Percentiles rank a stretch among this genome's conserved stretches.
These are phyloP conservation scores for Termitomyces sp. DNA, from an alignment of 768 basidiomycete species.

Conservation along the genomic window DNA sequence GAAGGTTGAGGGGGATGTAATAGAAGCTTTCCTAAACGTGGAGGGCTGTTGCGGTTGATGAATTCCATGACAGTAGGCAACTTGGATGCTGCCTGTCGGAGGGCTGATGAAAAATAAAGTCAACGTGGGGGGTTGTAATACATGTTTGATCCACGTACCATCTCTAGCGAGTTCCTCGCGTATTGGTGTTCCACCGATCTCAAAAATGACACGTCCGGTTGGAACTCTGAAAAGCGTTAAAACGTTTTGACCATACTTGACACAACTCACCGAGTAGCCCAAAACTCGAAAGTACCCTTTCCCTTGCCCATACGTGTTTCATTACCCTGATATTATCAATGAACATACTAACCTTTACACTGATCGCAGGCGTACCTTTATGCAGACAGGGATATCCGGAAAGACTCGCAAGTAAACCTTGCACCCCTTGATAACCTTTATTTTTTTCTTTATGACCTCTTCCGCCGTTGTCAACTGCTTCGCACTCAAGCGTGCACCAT, in stretches of 20 bases:
- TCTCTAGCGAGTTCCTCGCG: conserved; percentile 92
- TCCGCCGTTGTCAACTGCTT: conserved; percentile 87
- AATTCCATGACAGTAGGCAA: conserved; percentile 89
- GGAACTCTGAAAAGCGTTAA: conserved; percentile 54
- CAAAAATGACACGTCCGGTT: conserved; percentile 87
- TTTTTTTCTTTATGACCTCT: conserved; percentile 83
- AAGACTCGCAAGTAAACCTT: conserved; percentile 88
- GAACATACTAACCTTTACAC: not conserved
- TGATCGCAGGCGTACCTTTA: conserved; percentile 59
- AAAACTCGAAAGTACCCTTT: conserved; percentile 95
- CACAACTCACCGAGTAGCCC: conserved; percentile 79
- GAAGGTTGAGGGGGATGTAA: conserved; percentile 39
- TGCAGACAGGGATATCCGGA: conserved; percentile 95
- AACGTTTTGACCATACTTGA: not conserved
- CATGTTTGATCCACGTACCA: conserved; percentile 40
- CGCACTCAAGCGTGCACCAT: conserved; percentile 76
- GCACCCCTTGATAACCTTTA: conserved; percentile 85
- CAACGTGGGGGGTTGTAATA: not conserved
- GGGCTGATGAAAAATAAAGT: conserved; percentile 41
- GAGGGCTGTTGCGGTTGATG: conserved; percentile 60
- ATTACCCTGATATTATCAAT: conserved; percentile 54
- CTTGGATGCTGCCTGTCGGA: conserved; percentile 84
- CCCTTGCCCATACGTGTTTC: conserved; percentile 99
- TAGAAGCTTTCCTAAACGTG: conserved; percentile 68
- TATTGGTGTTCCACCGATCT: conserved; percentile 86